Conservation (phyloP, 176 grass and related monocot species). For the Eleusine coracana region DNA sequence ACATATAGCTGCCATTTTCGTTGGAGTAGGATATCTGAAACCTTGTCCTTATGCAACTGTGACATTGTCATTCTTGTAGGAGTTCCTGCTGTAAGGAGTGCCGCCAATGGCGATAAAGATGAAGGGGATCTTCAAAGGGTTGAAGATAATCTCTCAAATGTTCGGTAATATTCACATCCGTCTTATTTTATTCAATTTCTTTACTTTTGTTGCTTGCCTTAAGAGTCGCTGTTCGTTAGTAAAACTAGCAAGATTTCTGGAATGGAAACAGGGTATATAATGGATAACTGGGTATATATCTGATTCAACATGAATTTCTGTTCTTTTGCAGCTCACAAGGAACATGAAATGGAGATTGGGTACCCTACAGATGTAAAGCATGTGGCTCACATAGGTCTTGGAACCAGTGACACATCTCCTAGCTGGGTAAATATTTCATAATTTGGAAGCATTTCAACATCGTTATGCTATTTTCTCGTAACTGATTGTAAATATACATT, state of each 20-base stretch:
- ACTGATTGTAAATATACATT: conserved; percentile 3
- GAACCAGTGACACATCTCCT: conserved; percentile 57
- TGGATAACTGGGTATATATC: background rate
- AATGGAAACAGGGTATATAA: background rate
- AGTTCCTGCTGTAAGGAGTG: conserved; percentile 1
- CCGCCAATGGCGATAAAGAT: conserved; percentile 64
- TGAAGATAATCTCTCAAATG: conserved; percentile 87
- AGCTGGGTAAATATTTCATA: conserved; percentile 74
- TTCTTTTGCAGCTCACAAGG: conserved; percentile 68
- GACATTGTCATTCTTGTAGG: conserved; percentile 25
- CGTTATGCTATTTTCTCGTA: background rate
- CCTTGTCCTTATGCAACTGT: background rate
- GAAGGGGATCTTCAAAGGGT: conserved; percentile 86
- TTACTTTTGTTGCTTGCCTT: background rate
- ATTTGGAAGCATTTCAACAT: background rate
- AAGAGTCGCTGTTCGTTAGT: background rate
- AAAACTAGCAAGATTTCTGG: background rate
- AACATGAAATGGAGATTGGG: conserved; percentile 93
- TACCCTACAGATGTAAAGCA: conserved; percentile 92
- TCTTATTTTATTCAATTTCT: background rate
- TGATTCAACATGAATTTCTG: background rate
- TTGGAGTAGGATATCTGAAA: background rate
- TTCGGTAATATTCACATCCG: conserved; percentile 61
- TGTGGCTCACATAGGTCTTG: conserved; percentile 88
- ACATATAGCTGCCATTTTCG: no score